A percentile compares a stretch with the other conserved stretches of the same genome.
These are phyloP conservation scores for Globisporangium apiculatum DNA, from an alignment of 352 stramenopile genomes.

Conservation along the genomic window DNA sequence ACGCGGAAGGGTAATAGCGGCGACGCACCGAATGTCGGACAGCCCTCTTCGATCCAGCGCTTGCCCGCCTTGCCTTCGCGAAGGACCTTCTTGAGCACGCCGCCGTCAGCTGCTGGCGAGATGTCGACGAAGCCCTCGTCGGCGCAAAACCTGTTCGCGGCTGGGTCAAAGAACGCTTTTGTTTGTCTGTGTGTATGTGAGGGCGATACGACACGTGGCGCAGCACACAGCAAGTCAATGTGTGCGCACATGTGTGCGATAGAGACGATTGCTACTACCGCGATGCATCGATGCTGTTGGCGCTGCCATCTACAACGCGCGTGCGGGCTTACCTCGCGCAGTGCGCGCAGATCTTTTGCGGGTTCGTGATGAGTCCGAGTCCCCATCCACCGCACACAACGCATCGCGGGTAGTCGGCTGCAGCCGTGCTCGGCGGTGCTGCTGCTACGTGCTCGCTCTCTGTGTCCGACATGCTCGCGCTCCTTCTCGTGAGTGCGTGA, in stretches of 20 bases:
- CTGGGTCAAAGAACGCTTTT: slow-evolving; percentile 74
- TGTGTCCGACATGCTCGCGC: neutral
- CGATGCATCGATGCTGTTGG: no score
- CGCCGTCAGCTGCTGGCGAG: slow-evolving; percentile 58
- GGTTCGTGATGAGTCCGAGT: slow-evolving; percentile 61
- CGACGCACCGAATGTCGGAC: slow-evolving; percentile 58
- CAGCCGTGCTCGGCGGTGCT: neutral
- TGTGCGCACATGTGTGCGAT: no score
- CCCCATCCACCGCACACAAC: slow-evolving; percentile 62
- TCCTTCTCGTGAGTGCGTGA: neutral
- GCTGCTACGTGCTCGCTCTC: neutral
- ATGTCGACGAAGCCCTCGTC: slow-evolving; percentile 82
- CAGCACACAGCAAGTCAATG: neutral
- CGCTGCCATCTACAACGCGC: neutral
- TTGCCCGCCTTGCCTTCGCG: slow-evolving; percentile 41
- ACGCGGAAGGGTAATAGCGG: no score
- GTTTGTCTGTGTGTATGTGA: slow-evolving; percentile 25
- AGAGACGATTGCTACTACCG: no score
- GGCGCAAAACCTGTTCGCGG: slow-evolving; percentile 50
- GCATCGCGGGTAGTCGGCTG: slow-evolving; percentile 48
- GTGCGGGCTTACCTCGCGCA: slow-evolving; percentile 38
- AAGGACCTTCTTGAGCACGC: slow-evolving; percentile 79
- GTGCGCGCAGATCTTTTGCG: slow-evolving; percentile 64
- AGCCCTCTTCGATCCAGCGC: slow-evolving; percentile 68
- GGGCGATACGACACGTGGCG: neutral